Conservation (phyloP, 441 rosid genomes). For the Cnidoscolus chayamansa region DNA sequence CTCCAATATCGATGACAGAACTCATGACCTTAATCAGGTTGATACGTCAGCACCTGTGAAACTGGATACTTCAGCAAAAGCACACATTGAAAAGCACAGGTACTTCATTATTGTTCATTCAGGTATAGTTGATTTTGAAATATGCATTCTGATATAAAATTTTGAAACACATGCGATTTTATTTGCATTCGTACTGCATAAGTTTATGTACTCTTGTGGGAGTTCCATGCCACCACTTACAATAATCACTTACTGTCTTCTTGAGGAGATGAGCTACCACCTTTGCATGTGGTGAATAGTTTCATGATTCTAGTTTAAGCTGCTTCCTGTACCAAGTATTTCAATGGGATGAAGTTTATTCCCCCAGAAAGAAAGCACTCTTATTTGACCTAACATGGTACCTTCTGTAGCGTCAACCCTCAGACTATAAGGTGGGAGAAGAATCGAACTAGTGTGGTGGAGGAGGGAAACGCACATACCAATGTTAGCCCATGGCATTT, state of each 20-base stretch:
- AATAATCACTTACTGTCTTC: background rate
- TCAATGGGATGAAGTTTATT: background rate
- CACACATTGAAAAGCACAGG: slow-evolving; percentile 77
- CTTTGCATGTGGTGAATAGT: background rate
- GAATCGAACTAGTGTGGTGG: background rate
- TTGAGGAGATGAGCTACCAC: background rate
- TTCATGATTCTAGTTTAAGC: background rate
- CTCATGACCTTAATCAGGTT: slow-evolving; percentile 29
- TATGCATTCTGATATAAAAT: background rate
- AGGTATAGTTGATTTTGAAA: background rate
- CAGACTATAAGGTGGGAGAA: background rate
- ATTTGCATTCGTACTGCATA: background rate
- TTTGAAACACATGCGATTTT: background rate
- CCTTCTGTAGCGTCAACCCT: background rate
- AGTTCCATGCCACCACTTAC: background rate
- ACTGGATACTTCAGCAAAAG: slow-evolving; percentile 52
- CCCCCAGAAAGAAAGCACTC: background rate
- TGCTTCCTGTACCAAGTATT: background rate
- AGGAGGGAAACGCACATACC: background rate
- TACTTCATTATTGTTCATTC: slow-evolving; percentile 9
- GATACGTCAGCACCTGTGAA: slow-evolving; percentile 45
- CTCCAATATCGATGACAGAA: slow-evolving; percentile 36
- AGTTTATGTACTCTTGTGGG: background rate
- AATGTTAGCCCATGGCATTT: background rate
- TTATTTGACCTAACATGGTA: background rate